Percentiles rank a stretch among this genome's conserved stretches.
These are phyloP conservation scores for Fusarium coicis DNA, from an alignment of 2,329 filamentous ascomycete genomes.

Conservation along the genomic window DNA sequence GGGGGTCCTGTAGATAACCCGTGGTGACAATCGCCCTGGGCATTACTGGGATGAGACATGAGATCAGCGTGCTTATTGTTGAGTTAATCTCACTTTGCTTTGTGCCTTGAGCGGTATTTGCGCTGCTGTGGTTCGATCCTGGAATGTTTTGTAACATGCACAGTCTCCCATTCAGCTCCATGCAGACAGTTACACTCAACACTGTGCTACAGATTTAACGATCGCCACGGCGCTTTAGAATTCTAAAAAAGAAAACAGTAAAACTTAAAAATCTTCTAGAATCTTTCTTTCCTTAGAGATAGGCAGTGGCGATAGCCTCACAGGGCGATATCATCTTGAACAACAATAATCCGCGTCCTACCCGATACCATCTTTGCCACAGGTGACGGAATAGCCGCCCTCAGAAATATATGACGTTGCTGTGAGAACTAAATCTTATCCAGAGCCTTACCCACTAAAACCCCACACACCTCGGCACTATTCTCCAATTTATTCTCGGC, in stretches of 20 bases:
- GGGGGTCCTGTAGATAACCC: background rate
- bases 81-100: background rate
- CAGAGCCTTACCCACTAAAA: conserved; percentile 5
- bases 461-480: conserved; percentile 19
- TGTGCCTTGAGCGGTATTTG: background rate
- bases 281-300: background rate
- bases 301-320: background rate
- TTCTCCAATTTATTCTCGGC: conserved; percentile 30
- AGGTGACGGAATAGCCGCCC: background rate
- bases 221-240: background rate
- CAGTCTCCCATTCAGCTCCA: background rate
- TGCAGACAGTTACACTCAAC: no score
- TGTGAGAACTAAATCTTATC: conserved; percentile 12
- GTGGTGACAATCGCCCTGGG: background rate
- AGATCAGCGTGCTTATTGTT: conserved; percentile 6
- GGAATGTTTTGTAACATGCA: background rate
- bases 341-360: background rate
- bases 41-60: background rate
- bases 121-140: background rate
- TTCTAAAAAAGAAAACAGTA: no score
- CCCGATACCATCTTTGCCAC: conserved; percentile 14
- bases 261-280: background rate
- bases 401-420: conserved; percentile 9
- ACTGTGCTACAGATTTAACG: background rate
- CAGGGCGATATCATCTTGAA: background rate